Evolutionary conservation across 768 basidiomycete genomes (phyloP).

Genomic region (Rhodotorula toruloides): DNA sequence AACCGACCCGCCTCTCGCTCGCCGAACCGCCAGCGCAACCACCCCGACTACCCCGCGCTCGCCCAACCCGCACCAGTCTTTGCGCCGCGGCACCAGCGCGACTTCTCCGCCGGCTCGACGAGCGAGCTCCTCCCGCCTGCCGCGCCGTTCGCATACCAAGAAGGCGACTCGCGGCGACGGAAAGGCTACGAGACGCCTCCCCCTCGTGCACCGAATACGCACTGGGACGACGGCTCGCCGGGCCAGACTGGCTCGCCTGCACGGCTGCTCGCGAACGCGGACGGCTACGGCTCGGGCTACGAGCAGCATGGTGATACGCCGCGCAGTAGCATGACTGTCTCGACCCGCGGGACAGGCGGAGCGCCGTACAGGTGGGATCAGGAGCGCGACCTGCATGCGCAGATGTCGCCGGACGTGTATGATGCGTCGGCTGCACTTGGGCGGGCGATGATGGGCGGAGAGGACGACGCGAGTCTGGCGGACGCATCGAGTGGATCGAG

Average conservation of each 20-base stretch:
- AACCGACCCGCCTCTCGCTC: not conserved
- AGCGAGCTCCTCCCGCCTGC: not conserved
- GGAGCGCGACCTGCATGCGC: not conserved
- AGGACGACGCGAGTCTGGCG: not conserved
- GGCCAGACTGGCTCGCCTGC: conserved; percentile 1
- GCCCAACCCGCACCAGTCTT: not conserved
- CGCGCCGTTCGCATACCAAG: not conserved
- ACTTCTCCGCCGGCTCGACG: not conserved
- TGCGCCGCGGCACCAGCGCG: not conserved
- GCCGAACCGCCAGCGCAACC: not conserved
- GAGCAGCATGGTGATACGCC: not conserved
- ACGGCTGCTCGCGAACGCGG: not conserved
- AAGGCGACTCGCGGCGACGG: not conserved
- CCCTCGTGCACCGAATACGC: not conserved
- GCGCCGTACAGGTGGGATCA: conserved; percentile 11
- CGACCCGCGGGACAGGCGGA: conserved; percentile 12
- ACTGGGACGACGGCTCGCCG: conserved; percentile 1
- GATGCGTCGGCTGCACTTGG: conserved; percentile 3
- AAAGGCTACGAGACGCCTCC: not conserved
- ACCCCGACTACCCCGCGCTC: not conserved
- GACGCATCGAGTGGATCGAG: not conserved
- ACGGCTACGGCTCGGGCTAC: not conserved
- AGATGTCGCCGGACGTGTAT: conserved; percentile 5
- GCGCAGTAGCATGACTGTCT: not conserved
- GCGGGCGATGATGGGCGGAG: not conserved